Evolutionary conservation across 331 rosid species (phyloP).

Genomic region (Dryas integrifolia): DNA sequence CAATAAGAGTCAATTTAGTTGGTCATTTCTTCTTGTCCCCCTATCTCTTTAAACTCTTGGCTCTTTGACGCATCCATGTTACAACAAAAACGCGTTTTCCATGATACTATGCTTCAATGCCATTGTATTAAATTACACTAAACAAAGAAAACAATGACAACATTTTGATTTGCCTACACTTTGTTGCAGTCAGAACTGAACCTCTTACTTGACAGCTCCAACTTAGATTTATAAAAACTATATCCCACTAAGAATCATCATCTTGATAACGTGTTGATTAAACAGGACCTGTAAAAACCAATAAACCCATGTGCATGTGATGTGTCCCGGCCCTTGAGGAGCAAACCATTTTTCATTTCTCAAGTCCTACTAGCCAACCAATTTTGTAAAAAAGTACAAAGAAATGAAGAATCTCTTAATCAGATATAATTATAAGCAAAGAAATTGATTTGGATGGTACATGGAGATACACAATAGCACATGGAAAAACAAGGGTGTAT

Average conservation of each 20-base stretch:
- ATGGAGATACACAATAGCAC: not conserved
- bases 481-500: not conserved
- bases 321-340: not conserved
- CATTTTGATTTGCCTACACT: not conserved
- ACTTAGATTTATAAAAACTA: not conserved
- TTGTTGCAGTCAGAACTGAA: not conserved
- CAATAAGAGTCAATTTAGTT: no score
- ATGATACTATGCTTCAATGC: no score
- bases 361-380: no score
- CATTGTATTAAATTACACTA: no score
- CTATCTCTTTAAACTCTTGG: not conserved
- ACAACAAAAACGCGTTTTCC: not conserved
- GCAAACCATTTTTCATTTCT: not conserved
- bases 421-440: no score
- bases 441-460: no score
- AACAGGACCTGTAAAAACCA: not conserved
- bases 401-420: no score
- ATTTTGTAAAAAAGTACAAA: no score
- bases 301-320: not conserved
- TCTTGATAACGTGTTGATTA: not conserved
- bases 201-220: not conserved
- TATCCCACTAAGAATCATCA: not conserved
- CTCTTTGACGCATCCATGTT: not conserved
- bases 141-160: no score
- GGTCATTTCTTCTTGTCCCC: not conserved